These are phyloP conservation scores for Chimonanthus praecox DNA, from an alignment of 164 flowering plant genomes.

Conservation along the genomic window DNA sequence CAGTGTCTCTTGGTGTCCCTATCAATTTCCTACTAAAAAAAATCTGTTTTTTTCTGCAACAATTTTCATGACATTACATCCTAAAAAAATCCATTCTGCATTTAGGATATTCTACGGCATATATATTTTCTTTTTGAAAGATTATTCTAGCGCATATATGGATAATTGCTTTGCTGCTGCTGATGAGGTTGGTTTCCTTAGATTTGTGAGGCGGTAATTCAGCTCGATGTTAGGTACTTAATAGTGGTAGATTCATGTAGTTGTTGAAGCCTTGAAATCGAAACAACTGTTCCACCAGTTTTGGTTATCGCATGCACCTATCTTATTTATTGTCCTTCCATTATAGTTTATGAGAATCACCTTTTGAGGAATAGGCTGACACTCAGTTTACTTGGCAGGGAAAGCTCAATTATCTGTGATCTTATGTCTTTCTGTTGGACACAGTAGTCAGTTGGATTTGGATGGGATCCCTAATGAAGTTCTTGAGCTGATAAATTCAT, in stretches of 20 bases:
- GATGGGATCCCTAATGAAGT: constrained; percentile 45
- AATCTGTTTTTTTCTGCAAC: too few species aligned
- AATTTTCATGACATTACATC: too few species aligned
- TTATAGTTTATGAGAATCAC: background rate
- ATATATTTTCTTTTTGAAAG: too few species aligned
- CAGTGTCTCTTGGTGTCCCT: too few species aligned
- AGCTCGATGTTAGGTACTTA: background rate
- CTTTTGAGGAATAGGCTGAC: constrained; percentile 10
- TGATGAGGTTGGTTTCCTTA: too few species aligned
- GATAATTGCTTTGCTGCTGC: too few species aligned
- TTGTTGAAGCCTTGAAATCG: background rate
- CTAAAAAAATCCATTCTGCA: too few species aligned
- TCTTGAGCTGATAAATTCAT: constrained; percentile 47
- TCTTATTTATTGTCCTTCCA: background rate
- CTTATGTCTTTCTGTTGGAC: constrained; percentile 48
- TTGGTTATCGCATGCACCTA: background rate
- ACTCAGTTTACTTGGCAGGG: constrained; percentile 42
- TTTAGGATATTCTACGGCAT: too few species aligned
- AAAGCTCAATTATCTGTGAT: constrained; percentile 45
- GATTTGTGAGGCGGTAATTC: background rate
- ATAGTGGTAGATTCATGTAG: background rate
- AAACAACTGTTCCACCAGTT: background rate
- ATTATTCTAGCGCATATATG: too few species aligned
- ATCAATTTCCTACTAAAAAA: too few species aligned
- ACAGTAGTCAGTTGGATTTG: constrained; percentile 22